Evolutionary conservation across 2,329 filamentous ascomycete genomes (phyloP).

Genomic region (Scedosporium dehoogii): DNA sequence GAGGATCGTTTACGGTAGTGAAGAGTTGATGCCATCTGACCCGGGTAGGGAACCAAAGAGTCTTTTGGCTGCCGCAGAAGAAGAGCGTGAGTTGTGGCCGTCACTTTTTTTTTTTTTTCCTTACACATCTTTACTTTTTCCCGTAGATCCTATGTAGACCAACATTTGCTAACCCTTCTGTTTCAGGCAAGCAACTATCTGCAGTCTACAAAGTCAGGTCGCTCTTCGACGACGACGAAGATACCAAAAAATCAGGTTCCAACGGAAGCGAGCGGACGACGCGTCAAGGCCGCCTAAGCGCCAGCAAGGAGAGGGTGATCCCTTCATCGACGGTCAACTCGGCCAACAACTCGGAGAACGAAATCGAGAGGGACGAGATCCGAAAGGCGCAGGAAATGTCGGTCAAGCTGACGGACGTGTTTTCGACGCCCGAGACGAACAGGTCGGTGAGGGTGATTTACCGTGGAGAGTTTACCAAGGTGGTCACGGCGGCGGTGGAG

Average conservation of each 20-base stretch:
- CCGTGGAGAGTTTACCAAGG: conserved; percentile 70
- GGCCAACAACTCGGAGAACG: conserved; percentile 73
- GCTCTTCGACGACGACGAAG: conserved; percentile 53
- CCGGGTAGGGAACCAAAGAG: conserved; percentile 41
- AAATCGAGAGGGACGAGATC: conserved; percentile 75
- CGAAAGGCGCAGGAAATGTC: conserved; percentile 78
- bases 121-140: neutral
- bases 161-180: conserved; percentile 14
- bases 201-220: conserved; percentile 48
- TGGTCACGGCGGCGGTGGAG: conserved; percentile 68
- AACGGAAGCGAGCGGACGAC: conserved; percentile 26
- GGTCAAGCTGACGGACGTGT: conserved; percentile 70
- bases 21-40: conserved; percentile 19
- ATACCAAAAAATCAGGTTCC: conserved; percentile 17
- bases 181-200: neutral
- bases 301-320: conserved; percentile 66
- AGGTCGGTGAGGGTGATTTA: conserved; percentile 84
- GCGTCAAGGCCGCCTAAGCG: conserved; percentile 57
- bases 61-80: conserved; percentile 63
- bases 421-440: conserved; percentile 64
- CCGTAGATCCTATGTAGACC: too few species aligned
- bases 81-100: conserved; percentile 56
- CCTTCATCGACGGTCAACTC: conserved; percentile 39
- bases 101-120: neutral
- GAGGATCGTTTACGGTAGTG: conserved; percentile 20